phyloP scores from a whole-genome alignment of 2,329 filamentous ascomycete species.

The Bipolaris cookei region DNA sequence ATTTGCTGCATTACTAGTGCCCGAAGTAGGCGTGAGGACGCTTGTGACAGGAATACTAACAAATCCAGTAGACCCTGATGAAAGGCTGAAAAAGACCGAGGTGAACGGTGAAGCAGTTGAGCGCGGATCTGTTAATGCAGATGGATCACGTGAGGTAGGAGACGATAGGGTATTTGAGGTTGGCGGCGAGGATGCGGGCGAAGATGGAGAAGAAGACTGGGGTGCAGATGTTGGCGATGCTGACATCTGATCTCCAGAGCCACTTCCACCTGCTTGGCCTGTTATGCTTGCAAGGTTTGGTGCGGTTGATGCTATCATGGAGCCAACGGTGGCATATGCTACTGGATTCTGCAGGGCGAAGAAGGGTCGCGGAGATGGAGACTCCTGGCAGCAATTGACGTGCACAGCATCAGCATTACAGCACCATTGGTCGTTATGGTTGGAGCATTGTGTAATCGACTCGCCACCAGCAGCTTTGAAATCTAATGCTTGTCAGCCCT shows the following conservation, averaged over 20 bases:
- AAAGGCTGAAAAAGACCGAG: constrained; percentile 31
- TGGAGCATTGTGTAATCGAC: constrained; percentile 40
- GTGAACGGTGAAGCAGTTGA: constrained; percentile 26
- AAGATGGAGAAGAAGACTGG: neutral
- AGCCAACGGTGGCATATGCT: constrained; percentile 43
- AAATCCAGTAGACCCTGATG: constrained; percentile 34
- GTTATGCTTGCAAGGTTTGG: constrained; percentile 37
- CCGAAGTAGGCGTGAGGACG: constrained; percentile 22
- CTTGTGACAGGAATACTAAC: constrained; percentile 30
- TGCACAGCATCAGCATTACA: constrained; percentile 39
- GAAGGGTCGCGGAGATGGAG: constrained; percentile 40
- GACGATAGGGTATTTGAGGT: constrained; percentile 18
- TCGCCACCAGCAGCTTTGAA: constrained; percentile 38
- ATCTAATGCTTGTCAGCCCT: constrained; percentile 22
- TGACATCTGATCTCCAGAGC: constrained; percentile 6
- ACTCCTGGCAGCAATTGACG: constrained; percentile 45
- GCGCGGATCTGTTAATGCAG: constrained; percentile 1
- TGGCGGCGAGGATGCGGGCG: neutral
- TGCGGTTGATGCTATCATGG: constrained; percentile 24
- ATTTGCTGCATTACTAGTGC: constrained; percentile 2
- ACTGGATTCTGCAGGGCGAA: constrained; percentile 41
- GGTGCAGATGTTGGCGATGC: constrained; percentile 23
- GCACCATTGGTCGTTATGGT: constrained; percentile 46
- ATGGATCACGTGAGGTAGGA: constrained; percentile 1
- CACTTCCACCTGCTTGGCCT: constrained; percentile 26